Evolutionary conservation across 768 basidiomycete species (phyloP).

Genomic region (Calocybe indica): DNA sequence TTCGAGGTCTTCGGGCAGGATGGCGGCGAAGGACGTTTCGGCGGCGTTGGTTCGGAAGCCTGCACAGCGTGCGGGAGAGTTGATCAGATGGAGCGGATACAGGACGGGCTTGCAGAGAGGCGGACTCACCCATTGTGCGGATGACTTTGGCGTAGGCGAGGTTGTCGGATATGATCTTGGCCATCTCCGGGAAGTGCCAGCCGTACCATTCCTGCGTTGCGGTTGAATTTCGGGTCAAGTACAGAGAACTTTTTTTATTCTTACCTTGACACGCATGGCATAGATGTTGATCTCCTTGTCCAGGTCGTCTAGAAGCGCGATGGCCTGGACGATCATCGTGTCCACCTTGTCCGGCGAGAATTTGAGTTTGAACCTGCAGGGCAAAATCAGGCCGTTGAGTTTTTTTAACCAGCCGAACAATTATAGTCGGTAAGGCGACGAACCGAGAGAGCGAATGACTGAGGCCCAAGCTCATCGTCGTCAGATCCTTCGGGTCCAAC

Average conservation of each 20-base stretch:
- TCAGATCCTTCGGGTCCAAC: constrained; percentile 87
- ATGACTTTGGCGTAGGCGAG: constrained; percentile 95
- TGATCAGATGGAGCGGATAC: background rate
- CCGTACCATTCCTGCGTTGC: constrained; percentile 93
- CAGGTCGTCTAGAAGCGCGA: constrained; percentile 93
- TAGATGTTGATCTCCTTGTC: constrained; percentile 99
- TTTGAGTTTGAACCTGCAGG: constrained; percentile 89
- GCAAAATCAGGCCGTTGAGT: background rate
- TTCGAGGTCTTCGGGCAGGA: constrained; percentile 97
- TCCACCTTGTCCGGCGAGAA: constrained; percentile 99
- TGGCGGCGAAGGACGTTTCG: constrained; percentile 76
- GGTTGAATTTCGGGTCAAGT: background rate
- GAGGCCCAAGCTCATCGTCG: constrained; percentile 96
- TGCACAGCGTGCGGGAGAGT: constrained; percentile 18
- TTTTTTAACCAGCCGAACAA: background rate
- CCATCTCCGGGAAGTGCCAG: constrained; percentile 99
- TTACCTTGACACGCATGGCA: constrained; percentile 95
- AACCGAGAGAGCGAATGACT: constrained; percentile 95
- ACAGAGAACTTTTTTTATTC: constrained; percentile 8
- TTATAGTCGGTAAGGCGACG: constrained; percentile 10
- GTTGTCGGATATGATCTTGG: constrained; percentile 97
- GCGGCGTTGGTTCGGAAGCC: constrained; percentile 94
- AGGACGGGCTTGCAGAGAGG: background rate
- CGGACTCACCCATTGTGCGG: constrained; percentile 72
- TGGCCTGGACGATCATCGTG: constrained; percentile 99